A percentile compares a stretch with the other conserved stretches of the same genome.
These are phyloP conservation scores for Colletotrichum brevisporum DNA, from an alignment of 2,329 filamentous ascomycete species.

Conservation along the genomic window DNA sequence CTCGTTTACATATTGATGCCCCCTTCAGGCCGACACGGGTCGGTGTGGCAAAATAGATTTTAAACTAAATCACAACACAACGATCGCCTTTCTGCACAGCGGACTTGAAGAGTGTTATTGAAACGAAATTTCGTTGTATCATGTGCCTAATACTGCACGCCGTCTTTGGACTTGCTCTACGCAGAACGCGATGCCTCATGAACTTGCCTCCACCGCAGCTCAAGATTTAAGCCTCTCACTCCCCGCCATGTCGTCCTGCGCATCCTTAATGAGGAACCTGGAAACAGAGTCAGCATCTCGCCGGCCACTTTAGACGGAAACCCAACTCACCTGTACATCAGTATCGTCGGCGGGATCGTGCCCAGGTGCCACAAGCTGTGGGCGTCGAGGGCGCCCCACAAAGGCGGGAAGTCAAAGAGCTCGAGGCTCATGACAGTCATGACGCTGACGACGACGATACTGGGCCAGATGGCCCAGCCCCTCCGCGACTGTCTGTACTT, in stretches of 20 bases:
- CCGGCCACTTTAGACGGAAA: background rate
- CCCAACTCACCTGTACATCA: conserved; percentile 92
- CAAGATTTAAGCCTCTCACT: conserved; percentile 78
- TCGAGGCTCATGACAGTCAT: conserved; percentile 96
- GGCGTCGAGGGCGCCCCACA: conserved; percentile 87
- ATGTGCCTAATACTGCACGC: background rate
- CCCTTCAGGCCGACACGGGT: conserved; percentile 13
- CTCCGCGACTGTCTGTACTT: conserved; percentile 80
- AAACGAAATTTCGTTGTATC: background rate
- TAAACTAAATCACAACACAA: conserved; percentile 1
- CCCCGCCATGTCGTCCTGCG: conserved; percentile 83
- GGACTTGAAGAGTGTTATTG: too few species aligned
- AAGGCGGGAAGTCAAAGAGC: conserved; percentile 91
- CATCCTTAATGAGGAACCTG: conserved; percentile 90
- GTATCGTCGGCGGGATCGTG: conserved; percentile 87
- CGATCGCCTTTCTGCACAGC: background rate
- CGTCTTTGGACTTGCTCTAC: background rate
- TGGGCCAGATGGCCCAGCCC: conserved; percentile 90
- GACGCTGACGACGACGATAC: conserved; percentile 92
- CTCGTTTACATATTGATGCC: conserved; percentile 33
- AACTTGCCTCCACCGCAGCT: conserved; percentile 25
- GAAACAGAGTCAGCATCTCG: background rate
- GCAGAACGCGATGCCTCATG: background rate
- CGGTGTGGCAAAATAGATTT: conserved; percentile 32
- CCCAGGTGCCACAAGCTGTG: conserved; percentile 97